Evolutionary conservation across 1,284 basidiomycete species (phyloP).

Genomic region (Ustilago sp.): DNA sequence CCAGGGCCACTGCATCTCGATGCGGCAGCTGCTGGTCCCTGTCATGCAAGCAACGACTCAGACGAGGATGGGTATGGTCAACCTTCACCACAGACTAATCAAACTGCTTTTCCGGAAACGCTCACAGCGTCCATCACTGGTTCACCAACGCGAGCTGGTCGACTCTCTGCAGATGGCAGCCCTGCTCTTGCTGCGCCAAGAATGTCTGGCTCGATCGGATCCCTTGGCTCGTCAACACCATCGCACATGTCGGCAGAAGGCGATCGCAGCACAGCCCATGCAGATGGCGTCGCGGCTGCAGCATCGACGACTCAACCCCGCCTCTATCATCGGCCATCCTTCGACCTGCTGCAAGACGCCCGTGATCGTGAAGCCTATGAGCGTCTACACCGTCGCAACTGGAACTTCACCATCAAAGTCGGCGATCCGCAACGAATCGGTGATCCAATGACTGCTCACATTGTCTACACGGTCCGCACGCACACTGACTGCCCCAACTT

Average conservation of each 20-base stretch:
- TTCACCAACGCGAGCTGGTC: slow-evolving; percentile 19
- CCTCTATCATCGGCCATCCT: slow-evolving; percentile 49
- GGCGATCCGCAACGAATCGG: slow-evolving; percentile 67
- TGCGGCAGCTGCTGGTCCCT: slow-evolving; percentile 2
- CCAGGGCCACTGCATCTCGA: slow-evolving; percentile 18
- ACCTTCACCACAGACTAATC: slow-evolving; percentile 38
- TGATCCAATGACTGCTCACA: slow-evolving; percentile 66
- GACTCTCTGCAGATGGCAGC: slow-evolving; percentile 4
- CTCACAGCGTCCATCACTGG: background rate
- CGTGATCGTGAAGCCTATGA: slow-evolving; percentile 31
- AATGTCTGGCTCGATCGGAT: slow-evolving; percentile 17
- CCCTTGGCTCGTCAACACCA: slow-evolving; percentile 24
- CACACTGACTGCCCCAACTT: slow-evolving; percentile 57
- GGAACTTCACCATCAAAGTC: slow-evolving; percentile 60
- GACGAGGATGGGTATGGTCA: slow-evolving; percentile 61
- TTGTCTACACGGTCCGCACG: slow-evolving; percentile 71
- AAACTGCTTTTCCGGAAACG: slow-evolving; percentile 6
- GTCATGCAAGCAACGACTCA: slow-evolving; percentile 22
- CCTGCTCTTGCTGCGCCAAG: background rate
- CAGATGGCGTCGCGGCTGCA: background rate
- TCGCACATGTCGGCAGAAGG: slow-evolving; percentile 25
- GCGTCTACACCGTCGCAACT: slow-evolving; percentile 19
- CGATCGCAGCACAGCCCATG: background rate
- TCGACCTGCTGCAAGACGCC: slow-evolving; percentile 37
- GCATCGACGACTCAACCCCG: slow-evolving; percentile 13